Conservation (phyloP, 306 rosid genomes). For the Quercus mongolica region DNA sequence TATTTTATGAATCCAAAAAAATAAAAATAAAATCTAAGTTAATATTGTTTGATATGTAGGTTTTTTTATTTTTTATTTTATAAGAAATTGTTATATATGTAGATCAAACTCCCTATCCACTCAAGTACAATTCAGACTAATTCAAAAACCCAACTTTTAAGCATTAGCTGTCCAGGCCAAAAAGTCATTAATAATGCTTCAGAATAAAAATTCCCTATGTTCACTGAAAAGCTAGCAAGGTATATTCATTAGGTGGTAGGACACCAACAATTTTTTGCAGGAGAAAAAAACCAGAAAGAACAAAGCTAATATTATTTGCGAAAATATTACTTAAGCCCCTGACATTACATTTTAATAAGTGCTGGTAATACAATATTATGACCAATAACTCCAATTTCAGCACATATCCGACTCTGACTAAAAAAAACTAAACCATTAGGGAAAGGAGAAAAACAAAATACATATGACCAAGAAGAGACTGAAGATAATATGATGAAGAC, state of each 20-base stretch:
- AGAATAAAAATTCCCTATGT: not conserved
- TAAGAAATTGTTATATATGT: not conserved
- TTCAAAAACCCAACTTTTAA: not conserved
- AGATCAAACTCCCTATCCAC: not conserved
- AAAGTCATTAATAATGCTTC: not conserved
- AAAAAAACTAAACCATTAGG: not conserved
- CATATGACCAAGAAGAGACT: not conserved
- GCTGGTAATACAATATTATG: not conserved
- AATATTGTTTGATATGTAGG: not conserved
- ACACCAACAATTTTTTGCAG: not conserved
- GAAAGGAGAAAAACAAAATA: not conserved
- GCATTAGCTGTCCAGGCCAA: not conserved
- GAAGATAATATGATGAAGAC: not conserved
- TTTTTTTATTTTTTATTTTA: not conserved
- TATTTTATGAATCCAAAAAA: conserved; percentile 4
- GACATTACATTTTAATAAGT: not conserved
- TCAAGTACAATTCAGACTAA: not conserved
- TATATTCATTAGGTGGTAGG: not conserved
- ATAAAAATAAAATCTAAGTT: not conserved
- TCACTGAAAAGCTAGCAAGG: not conserved
- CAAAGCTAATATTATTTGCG: not conserved
- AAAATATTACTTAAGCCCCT: not conserved
- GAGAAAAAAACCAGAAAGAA: not conserved
- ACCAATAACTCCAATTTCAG: not conserved
- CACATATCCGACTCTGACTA: not conserved